Conservation (phyloP, 2,329 filamentous ascomycete species). For the Fusarium sp. region DNA sequence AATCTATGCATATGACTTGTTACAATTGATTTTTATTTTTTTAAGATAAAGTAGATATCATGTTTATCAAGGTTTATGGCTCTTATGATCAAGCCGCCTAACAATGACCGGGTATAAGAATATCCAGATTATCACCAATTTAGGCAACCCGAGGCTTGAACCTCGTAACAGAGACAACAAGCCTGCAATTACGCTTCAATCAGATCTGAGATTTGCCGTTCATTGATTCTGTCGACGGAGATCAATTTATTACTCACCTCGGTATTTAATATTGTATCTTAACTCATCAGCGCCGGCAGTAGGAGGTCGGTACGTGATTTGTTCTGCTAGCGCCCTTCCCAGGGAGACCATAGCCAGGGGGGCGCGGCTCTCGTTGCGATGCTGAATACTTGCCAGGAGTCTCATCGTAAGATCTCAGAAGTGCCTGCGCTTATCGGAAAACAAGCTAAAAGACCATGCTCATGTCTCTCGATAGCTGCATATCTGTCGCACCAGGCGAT, state of each 20-base stretch:
- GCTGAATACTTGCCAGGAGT: neutral
- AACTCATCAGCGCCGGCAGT: neutral
- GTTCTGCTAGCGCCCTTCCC: neutral
- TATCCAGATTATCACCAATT: slow-evolving; percentile 1
- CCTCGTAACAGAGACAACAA: too few relatives aligned
- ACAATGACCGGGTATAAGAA: neutral
- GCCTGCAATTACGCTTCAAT: neutral
- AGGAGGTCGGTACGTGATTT: neutral
- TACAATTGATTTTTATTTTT: neutral
- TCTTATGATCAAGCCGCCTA: fast-evolving
- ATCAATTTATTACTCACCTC: neutral
- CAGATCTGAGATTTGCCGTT: neutral
- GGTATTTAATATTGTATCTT: neutral
- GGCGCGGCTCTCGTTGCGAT: neutral
- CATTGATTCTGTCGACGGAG: neutral
- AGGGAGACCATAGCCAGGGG: fast-evolving
- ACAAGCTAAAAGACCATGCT: neutral
- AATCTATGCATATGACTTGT: fast-evolving
- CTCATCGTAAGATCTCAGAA: neutral
- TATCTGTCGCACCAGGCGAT: neutral
- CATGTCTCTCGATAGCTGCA: neutral
- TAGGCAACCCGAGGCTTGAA: slow-evolving; percentile 26
- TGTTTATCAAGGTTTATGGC: neutral
- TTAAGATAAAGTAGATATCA: too few relatives aligned
- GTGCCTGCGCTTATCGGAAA: neutral